A percentile compares a stretch with the other conserved stretches of the same genome.
Evolutionary conservation across 2,329 filamentous ascomycete species (phyloP).

Genomic region (Rosellinia necatrix): DNA sequence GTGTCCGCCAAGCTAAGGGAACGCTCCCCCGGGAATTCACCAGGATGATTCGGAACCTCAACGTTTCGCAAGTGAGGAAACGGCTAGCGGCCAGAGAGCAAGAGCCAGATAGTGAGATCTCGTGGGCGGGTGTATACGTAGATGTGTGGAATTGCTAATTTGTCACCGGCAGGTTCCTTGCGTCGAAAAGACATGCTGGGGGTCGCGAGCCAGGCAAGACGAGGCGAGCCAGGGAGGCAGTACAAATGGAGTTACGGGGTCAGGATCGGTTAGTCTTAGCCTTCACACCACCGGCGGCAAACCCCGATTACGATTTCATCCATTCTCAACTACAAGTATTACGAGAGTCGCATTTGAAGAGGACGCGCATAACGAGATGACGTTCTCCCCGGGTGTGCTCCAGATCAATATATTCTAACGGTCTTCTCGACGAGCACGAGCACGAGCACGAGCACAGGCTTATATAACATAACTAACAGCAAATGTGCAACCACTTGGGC

Average conservation of each 20-base stretch:
- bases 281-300: constrained; percentile 24
- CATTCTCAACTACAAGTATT: constrained; percentile 14
- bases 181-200: background rate
- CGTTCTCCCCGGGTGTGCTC: background rate
- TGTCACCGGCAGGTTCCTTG: constrained; percentile 23
- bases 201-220: background rate
- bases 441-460: background rate
- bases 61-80: constrained; percentile 16
- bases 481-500: constrained; percentile 6
- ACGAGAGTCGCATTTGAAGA: constrained; percentile 10
- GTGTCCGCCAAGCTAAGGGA: background rate
- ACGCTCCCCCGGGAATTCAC: constrained; percentile 7
- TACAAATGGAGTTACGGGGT: constrained; percentile 18
- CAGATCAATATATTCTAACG: constrained; percentile 11
- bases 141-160: constrained; percentile 13
- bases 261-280: background rate
- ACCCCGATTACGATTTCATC: constrained; percentile 18
- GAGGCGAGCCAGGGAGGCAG: constrained; percentile 12
- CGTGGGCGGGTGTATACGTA: no score
- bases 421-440: constrained; percentile 4
- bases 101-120: constrained; percentile 4
- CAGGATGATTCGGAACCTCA: constrained; percentile 7
- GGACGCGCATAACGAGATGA: constrained; percentile 14
- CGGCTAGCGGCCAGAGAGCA: constrained; percentile 10
- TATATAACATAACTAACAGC: no score